Percentiles rank a stretch among this genome's conserved stretches.
These are phyloP conservation scores for Friedmanniomyces simplex DNA, from an alignment of 495 filamentous ascomycete species.

Conservation along the genomic window DNA sequence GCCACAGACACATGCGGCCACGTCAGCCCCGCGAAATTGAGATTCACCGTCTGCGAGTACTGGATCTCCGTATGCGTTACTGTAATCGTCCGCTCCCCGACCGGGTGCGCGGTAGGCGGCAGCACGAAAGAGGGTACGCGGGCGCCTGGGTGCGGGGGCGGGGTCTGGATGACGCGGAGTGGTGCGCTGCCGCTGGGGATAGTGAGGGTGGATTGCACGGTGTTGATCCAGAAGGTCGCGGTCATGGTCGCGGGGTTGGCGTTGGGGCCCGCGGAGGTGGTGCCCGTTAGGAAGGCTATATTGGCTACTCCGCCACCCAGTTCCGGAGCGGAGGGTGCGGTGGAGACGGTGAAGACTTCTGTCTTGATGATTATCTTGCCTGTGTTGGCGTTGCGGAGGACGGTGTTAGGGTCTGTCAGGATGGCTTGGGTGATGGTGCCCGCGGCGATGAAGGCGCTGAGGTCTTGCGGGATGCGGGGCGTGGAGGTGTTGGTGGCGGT, in stretches of 20 bases:
- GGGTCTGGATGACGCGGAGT: constrained; percentile 6
- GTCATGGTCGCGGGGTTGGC: constrained; percentile 21
- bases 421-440: constrained; percentile 28
- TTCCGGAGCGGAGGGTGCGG: constrained; percentile 7
- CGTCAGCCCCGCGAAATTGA: constrained; percentile 26
- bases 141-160: constrained; percentile 6
- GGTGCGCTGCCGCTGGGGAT: constrained; percentile 6
- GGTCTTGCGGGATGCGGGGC: constrained; percentile 25
- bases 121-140: constrained; percentile 19
- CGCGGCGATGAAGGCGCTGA: constrained; percentile 22
- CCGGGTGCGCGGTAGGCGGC: constrained; percentile 13
- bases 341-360: constrained; percentile 23
- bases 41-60: constrained; percentile 28
- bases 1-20: constrained; percentile 29
- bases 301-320: constrained; percentile 26
- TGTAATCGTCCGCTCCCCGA: constrained; percentile 19
- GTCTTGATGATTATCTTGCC: constrained; percentile 26
- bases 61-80: constrained; percentile 23
- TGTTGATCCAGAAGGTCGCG: constrained; percentile 28
- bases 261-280: constrained; percentile 13
- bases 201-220: constrained; percentile 19
- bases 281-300: constrained; percentile 25
- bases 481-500: constrained; percentile 16
- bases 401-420: constrained; percentile 21
- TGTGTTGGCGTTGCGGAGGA: constrained; percentile 20